Base-by-base conservation (phyloP, 192 early-diverging fungal species). In the Geosiphon pyriformis region DNA sequence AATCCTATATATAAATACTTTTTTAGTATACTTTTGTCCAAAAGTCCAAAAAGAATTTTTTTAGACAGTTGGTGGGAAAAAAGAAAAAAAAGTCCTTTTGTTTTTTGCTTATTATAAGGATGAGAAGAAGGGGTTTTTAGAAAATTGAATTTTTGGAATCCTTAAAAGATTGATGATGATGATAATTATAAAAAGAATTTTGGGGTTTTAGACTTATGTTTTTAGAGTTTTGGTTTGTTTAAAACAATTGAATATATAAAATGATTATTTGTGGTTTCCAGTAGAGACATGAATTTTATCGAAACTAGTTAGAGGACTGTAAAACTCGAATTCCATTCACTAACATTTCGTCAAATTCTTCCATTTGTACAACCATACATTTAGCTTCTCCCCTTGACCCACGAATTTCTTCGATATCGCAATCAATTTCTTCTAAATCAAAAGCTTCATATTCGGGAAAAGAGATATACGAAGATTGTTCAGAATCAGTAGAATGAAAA, bases 291-390 rank as follows among this genome's bases (percentile, higher is more conserved):
- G n/a, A n/a, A n/a, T n/a, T n/a, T n/a, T n/a, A n/a, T n/a, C n/a
- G n/a, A n/a, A n/a, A n/a, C n/a, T n/a, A n/a, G n/a, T 42, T 42
- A 42, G 37, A 42, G 6, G 37, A 42, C 15, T 15, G 37, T 42
- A 42, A 42, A 42, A 55, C 27, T 55, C 23, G 20, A 12, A 55
- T 23, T 20, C 53, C 53, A 29, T 55, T 55, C 18, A 55, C 53
- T 12, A 55, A 20, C 53, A 55, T 55, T 23, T 55, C 53, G 53
- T 55, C 53, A 55, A 55, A 55, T 29, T 55, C 53, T 23, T 55
- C 53, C 53, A 55, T 55, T 29, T 55, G 53, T 3, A 55, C 12
- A 1, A 55, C 53, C 53, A 55, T 55, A 15, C 22, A n/a, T 49
- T 49, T 20, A 10, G 53, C 11, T 29, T 55, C 53, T 55, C 27